Evolutionary conservation across 371 early-diverging fungal genomes (phyloP), one percentile per base, ranked within the genome.

Genomic region (Haplosporangium sp.): DNA sequence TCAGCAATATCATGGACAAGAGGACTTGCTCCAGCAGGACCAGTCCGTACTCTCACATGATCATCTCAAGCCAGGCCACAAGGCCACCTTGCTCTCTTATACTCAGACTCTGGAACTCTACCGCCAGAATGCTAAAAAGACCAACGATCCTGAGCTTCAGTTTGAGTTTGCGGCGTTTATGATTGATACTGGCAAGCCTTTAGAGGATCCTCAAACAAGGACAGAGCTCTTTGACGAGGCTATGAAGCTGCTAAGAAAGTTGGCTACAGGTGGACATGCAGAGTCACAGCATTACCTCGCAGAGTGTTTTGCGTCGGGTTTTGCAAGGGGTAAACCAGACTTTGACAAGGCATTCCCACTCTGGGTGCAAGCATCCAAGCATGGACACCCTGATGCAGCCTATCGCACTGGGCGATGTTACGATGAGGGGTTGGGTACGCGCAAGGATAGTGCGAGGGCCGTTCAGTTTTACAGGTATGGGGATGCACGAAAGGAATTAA

Each of bases 161-260:
- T 88, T 93, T 57, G 93, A 93, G 71, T 94, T 95, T 83, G 94
- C 93, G 13, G 89, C 89, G n/a, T 91, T 90, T 48, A 87, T 92
- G 86, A 87, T 92, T 0, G 88, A 89, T 54, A 87, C 89, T 36
- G 90, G 90, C 59, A 88, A 89, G 52, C 81, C 89, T 6, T 77
- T 89, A 55, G 82, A 80, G 52, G 71, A 80, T 11, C 85, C 85
- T 14, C 69, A 70, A 23, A 82, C 86, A 43, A 84, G 87, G 36
- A 83, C 86, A 68, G 89, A 89, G 64, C 83, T 89, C 58, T 81
- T 89, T 53, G 85, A 82, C 38, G 91, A 91, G 66, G 91, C 90
- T 38, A 85, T 86, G 74, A 87, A 89, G 59, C 57, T 91, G 37
- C 51, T 89, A 51, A 84, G 87, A 60, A 88, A 88, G 69, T 68